A percentile compares a stretch with the other conserved stretches of the same genome.
Conservation (phyloP, 305 asterid genomes). For the Fraxinus xanthoxyloides region DNA sequence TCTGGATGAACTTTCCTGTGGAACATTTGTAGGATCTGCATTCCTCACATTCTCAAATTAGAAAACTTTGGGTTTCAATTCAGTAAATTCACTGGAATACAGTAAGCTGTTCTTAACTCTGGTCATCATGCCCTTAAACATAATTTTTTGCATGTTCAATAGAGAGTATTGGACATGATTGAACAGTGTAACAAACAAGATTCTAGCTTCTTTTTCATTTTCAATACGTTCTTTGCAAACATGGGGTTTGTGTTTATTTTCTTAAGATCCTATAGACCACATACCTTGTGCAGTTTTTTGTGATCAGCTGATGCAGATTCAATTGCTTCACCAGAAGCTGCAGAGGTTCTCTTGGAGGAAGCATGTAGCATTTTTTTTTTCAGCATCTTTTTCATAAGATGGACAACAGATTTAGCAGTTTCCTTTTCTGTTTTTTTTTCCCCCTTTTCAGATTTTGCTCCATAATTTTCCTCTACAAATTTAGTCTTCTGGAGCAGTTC, state of each 20-base stretch:
- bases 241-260: background rate
- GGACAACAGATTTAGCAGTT: conserved; percentile 59
- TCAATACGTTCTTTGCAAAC: background rate
- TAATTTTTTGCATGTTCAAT: background rate
- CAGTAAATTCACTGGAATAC: background rate
- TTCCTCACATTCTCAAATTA: conserved; percentile 19
- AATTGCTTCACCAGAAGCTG: conserved; percentile 37
- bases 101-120: background rate
- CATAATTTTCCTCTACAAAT: conserved; percentile 55
- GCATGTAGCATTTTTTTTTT: conserved; percentile 47
- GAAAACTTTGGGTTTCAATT: background rate
- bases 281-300: conserved; percentile 65
- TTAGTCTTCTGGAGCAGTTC: conserved; percentile 87
- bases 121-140: background rate
- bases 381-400: conserved; percentile 68
- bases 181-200: background rate
- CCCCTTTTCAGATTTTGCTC: conserved; percentile 42
- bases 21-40: conserved; percentile 86
- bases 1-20: conserved; percentile 92
- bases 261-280: background rate
- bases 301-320: conserved; percentile 54
- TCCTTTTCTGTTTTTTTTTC: conserved; percentile 62
- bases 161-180: background rate
- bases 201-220: background rate
- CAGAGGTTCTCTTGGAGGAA: conserved; percentile 37